A percentile compares a stretch with the other conserved stretches of the same genome.
phyloP scores from a whole-genome alignment of 495 filamentous ascomycete genomes.

The Neurospora intermedia region DNA sequence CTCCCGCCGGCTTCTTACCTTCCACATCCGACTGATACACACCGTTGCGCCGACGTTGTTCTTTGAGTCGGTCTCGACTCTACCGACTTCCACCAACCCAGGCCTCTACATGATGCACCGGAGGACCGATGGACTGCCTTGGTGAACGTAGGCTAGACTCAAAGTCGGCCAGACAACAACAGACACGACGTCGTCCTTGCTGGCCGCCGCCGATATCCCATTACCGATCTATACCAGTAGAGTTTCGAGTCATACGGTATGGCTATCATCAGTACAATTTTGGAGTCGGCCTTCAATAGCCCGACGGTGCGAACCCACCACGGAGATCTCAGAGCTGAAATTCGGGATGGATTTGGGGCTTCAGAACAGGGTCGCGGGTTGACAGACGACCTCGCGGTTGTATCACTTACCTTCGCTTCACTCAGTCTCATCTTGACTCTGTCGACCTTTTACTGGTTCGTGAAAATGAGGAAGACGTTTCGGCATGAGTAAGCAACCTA shows the following conservation, averaged over 20 bases:
- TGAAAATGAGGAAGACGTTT: slow-evolving; percentile 61
- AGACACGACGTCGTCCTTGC: neutral
- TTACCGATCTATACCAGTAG: neutral
- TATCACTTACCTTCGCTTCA: slow-evolving; percentile 25
- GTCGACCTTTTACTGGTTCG: slow-evolving; percentile 58
- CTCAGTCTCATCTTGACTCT: slow-evolving; percentile 44
- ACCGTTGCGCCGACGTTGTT: neutral
- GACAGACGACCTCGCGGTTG: slow-evolving; percentile 9
- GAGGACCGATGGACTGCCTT: slow-evolving; percentile 6
- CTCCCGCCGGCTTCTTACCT: neutral
- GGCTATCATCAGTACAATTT: neutral
- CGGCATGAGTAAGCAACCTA: slow-evolving; percentile 52
- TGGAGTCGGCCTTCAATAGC: neutral
- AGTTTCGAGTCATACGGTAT: neutral
- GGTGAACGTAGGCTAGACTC: slow-evolving; percentile 10
- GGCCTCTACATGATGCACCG: slow-evolving; percentile 5
- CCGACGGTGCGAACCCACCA: neutral
- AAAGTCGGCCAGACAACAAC: slow-evolving; percentile 7
- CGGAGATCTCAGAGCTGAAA: neutral
- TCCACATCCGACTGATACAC: neutral
- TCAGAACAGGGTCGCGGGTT: neutral
- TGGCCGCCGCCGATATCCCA: neutral
- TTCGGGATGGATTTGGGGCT: neutral
- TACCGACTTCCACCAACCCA: neutral
- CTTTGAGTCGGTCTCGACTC: slow-evolving; percentile 1